phyloP scores from a whole-genome alignment of 345 rosid genomes.

The Litchi chinensis region DNA sequence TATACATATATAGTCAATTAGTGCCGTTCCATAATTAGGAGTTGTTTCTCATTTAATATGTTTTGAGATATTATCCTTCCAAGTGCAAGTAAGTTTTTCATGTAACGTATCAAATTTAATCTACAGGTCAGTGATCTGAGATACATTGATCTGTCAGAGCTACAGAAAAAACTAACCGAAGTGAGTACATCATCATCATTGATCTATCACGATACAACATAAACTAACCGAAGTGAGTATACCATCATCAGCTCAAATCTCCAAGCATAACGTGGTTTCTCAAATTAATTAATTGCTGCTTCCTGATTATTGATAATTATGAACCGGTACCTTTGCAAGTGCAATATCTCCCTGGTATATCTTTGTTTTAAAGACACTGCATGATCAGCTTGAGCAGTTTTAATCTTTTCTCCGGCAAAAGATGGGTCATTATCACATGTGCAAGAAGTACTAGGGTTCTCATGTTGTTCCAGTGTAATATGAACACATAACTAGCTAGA shows the following conservation, averaged over 20 bases:
- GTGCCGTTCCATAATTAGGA: not conserved
- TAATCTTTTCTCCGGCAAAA: not conserved
- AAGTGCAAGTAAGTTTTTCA: not conserved
- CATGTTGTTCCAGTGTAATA: not conserved
- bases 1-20: too few relatives aligned
- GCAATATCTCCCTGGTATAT: not conserved
- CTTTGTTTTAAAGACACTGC: conserved; percentile 1
- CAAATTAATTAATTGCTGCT: not conserved
- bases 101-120: not conserved
- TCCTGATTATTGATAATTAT: not conserved
- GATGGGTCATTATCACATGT: not conserved
- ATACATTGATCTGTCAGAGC: conserved; percentile 36
- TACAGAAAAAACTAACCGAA: conserved; percentile 47
- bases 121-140: conserved; percentile 48
- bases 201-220: conserved; percentile 30
- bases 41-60: not conserved
- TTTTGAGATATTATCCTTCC: not conserved
- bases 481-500: too few relatives aligned
- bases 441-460: too few relatives aligned
- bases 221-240: conserved; percentile 38
- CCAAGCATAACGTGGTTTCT: not conserved
- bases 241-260: conserved; percentile 22
- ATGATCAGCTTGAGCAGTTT: not conserved
- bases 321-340: not conserved
- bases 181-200: conserved; percentile 30